Conservation (phyloP, 2,329 filamentous ascomycete genomes). For the Emmonsiellopsis sp. region DNA sequence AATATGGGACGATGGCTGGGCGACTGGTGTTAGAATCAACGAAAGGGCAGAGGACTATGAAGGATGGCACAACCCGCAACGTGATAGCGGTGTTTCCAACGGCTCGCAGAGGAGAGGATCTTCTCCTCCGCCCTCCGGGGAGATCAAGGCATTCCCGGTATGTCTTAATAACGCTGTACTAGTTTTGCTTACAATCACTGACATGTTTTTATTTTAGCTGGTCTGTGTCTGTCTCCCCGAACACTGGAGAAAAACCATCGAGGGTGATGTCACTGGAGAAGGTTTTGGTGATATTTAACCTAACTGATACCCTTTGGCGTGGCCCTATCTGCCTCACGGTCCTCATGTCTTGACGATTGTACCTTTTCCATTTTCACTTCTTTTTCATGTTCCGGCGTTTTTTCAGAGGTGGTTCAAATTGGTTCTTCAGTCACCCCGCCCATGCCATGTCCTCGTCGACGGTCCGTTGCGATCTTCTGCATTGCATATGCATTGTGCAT, state of each 20-base stretch:
- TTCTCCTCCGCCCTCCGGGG: conserved; percentile 60
- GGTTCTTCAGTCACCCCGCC: background rate
- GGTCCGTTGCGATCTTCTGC: background rate
- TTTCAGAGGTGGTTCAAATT: background rate
- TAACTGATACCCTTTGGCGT: conserved; percentile 7
- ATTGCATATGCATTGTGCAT: background rate
- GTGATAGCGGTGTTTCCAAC: conserved; percentile 89
- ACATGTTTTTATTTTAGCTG: conserved; percentile 34
- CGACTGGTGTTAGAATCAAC: conserved; percentile 75
- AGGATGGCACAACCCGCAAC: conserved; percentile 61
- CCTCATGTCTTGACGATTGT: conserved; percentile 30
- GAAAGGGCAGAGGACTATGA: conserved; percentile 88
- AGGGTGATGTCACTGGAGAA: conserved; percentile 53
- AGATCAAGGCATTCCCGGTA: conserved; percentile 90
- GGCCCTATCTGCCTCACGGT: conserved; percentile 16
- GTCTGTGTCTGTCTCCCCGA: conserved; percentile 93
- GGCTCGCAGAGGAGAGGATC: conserved; percentile 53
- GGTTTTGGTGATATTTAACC: conserved; percentile 14
- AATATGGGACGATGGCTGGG: conserved; percentile 99
- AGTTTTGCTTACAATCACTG: background rate
- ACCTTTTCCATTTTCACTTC: conserved; percentile 12
- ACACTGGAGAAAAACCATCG: conserved; percentile 94
- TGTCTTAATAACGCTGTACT: conserved; percentile 8
- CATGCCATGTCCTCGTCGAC: background rate
- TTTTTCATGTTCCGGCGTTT: conserved; percentile 9